phyloP scores from a whole-genome alignment of 345 rosid genomes.

The Erucastrum elatum region DNA sequence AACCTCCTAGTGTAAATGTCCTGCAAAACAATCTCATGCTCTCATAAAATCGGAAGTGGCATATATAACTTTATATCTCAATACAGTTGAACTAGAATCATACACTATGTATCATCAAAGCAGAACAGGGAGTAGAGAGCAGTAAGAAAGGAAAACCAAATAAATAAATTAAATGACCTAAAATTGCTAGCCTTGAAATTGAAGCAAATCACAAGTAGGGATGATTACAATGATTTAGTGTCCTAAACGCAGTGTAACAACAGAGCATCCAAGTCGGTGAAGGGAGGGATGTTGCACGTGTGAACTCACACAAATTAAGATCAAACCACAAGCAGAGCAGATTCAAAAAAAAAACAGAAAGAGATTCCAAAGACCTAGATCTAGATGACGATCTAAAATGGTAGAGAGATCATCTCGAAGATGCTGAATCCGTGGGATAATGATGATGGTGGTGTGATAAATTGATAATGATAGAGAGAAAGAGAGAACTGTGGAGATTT shows the following conservation, averaged over 20 bases:
- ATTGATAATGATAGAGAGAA: no score
- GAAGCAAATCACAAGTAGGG: slow-evolving; percentile 8
- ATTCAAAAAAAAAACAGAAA: slow-evolving; percentile 10
- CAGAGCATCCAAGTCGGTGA: slow-evolving; percentile 26
- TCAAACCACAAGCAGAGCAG: neutral
- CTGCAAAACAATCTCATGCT: slow-evolving; percentile 7
- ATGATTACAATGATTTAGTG: no score
- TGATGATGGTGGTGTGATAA: no score
- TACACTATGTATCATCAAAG: slow-evolving; percentile 13
- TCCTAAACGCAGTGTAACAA: no score
- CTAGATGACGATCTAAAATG: no score
- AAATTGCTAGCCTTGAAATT: slow-evolving; percentile 28
- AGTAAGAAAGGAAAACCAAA: no score
- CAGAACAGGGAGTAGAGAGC: no score
- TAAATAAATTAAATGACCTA: slow-evolving; percentile 17
- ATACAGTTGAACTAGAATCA: slow-evolving; percentile 1
- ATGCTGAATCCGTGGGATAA: no score
- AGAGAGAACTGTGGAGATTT: neutral
- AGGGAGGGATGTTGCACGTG: neutral
- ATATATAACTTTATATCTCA: neutral
- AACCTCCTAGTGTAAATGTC: neutral
- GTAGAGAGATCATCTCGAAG: no score
- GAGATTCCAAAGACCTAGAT: neutral
- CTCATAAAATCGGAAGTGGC: neutral
- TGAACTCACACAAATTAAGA: no score